These are phyloP conservation scores for Cadophora malorum DNA, from an alignment of 2,329 filamentous ascomycete genomes.

Conservation along the genomic window DNA sequence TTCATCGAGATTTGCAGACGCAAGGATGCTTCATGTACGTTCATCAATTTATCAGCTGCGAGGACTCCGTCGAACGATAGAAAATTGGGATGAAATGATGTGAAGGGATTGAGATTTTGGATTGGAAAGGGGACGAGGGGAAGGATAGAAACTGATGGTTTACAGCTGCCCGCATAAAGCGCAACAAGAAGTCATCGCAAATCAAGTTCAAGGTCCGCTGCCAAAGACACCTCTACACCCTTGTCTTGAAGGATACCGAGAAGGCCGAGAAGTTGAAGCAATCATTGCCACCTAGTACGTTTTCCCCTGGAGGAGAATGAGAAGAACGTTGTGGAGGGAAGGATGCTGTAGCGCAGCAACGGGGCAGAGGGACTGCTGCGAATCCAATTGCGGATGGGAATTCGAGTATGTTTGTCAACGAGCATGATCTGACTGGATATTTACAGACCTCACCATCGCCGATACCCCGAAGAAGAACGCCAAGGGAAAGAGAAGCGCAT, in stretches of 20 bases:
- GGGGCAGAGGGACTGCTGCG: slow-evolving; percentile 23
- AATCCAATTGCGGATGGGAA: background rate
- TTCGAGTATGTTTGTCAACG: background rate
- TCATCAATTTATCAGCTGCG: slow-evolving; percentile 46
- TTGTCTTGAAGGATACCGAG: slow-evolving; percentile 97
- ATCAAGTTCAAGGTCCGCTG: slow-evolving; percentile 99
- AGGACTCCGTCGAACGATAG: background rate
- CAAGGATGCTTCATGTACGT: slow-evolving; percentile 99
- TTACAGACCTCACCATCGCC: slow-evolving; percentile 61
- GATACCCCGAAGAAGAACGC: slow-evolving; percentile 68
- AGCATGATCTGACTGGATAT: slow-evolving; percentile 12
- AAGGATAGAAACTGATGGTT: slow-evolving; percentile 31
- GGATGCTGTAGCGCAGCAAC: too few species aligned
- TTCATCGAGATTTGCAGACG: slow-evolving; percentile 99
- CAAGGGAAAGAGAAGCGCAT: slow-evolving; percentile 47
- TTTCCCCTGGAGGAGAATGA: slow-evolving; percentile 48
- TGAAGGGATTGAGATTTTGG: slow-evolving; percentile 2
- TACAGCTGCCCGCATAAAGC: slow-evolving; percentile 90
- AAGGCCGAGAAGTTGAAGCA: slow-evolving; percentile 99
- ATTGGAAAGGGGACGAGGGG: background rate
- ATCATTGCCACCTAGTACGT: slow-evolving; percentile 94
- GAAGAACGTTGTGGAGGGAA: background rate
- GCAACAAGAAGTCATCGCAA: slow-evolving; percentile 86
- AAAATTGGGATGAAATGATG: background rate
- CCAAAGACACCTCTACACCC: slow-evolving; percentile 94